phyloP scores from a whole-genome alignment of 2,329 filamentous ascomycete genomes.

The Dactylellina sp. region DNA sequence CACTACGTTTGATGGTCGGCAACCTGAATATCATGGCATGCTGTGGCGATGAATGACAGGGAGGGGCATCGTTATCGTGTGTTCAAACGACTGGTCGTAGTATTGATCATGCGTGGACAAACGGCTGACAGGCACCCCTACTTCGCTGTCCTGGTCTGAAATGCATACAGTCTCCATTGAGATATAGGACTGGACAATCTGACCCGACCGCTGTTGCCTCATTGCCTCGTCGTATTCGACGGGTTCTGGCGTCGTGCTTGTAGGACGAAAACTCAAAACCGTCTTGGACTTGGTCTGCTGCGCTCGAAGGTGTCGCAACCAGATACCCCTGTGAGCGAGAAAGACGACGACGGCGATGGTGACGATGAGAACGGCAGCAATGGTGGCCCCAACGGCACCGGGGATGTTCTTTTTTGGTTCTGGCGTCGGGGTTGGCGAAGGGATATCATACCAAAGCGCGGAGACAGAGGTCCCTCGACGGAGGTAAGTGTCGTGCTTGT shows the following conservation, averaged over 20 bases:
- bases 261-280: slow-evolving; percentile 55
- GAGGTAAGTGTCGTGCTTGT: slow-evolving; percentile 23
- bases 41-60: slow-evolving; percentile 47
- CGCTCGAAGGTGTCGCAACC: slow-evolving; percentile 51
- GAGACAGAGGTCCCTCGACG: slow-evolving; percentile 45
- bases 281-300: slow-evolving; percentile 53
- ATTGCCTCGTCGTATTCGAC: slow-evolving; percentile 55
- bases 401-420: slow-evolving; percentile 52
- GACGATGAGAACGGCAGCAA: slow-evolving; percentile 50
- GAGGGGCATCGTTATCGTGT: slow-evolving; percentile 45
- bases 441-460: slow-evolving; percentile 53
- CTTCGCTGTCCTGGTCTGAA: slow-evolving; percentile 55
- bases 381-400: slow-evolving; percentile 46
- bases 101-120: slow-evolving; percentile 42
- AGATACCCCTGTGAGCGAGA: slow-evolving; percentile 52
- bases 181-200: slow-evolving; percentile 54
- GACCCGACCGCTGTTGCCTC: slow-evolving; percentile 53
- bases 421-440: slow-evolving; percentile 43
- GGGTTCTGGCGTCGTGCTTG: slow-evolving; percentile 53
- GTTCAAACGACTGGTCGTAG: slow-evolving; percentile 33
- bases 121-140: slow-evolving; percentile 45
- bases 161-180: slow-evolving; percentile 56
- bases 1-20: neutral
- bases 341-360: slow-evolving; percentile 52
- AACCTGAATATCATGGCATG: slow-evolving; percentile 34